Evolutionary conservation across 768 basidiomycete species (phyloP).

Genomic region (Artomyces pyxidatus): DNA sequence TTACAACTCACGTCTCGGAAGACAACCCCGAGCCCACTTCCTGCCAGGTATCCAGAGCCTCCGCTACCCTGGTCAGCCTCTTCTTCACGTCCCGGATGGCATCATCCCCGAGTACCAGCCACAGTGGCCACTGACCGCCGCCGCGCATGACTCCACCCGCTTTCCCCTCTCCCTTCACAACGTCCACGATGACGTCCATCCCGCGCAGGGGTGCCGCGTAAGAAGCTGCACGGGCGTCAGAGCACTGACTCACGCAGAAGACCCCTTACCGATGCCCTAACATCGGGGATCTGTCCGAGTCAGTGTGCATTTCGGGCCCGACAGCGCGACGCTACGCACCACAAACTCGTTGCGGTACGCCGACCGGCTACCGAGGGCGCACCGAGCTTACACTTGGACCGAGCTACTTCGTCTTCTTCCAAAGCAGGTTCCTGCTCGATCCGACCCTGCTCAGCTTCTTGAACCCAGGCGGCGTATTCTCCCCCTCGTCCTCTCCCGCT

Average conservation of each 20-base stretch:
- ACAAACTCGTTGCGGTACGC: constrained; percentile 3
- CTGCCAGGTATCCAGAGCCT: constrained; percentile 9
- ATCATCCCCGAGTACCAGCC: constrained; percentile 12
- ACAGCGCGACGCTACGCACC: no score
- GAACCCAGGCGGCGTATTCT: background rate
- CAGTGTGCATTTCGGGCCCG: no score
- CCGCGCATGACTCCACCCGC: background rate
- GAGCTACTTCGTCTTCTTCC: background rate
- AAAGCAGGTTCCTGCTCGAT: background rate
- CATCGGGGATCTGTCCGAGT: no score
- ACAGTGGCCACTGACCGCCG: constrained; percentile 12
- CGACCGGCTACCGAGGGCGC: constrained; percentile 8
- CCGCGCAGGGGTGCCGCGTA: constrained; percentile 24
- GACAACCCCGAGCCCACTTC: background rate
- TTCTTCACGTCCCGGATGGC: constrained; percentile 8
- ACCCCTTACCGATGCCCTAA: no score
- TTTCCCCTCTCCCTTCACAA: constrained; percentile 14
- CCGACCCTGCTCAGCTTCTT: background rate
- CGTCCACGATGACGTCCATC: constrained; percentile 11
- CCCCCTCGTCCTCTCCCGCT: background rate
- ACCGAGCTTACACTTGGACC: no score
- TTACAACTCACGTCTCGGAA: background rate
- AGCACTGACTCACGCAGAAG: no score
- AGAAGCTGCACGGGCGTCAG: no score
- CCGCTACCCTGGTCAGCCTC: constrained; percentile 2